Base-by-base conservation (phyloP, 176 grass and related monocot species). In the Triticum monococcum region DNA sequence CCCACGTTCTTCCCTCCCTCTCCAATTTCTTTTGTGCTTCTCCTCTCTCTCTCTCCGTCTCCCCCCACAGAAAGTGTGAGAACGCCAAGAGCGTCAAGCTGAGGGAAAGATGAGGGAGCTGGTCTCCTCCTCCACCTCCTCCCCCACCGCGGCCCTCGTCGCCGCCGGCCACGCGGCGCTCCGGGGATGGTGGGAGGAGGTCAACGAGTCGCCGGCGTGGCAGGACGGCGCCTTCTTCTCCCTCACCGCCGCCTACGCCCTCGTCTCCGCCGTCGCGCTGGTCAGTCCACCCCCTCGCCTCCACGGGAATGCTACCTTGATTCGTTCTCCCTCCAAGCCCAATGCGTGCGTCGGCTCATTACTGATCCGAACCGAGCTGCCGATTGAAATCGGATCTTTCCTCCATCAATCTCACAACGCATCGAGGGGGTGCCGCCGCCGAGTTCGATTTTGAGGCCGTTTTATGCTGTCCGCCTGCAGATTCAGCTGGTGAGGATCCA, bases 401-500 rank as follows among this genome's bases (percentile, higher is more conserved):
- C 26, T 9, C 13, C 17, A 0, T n/a, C 68, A 16, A 3, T 70
- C 32, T 5, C 9, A 2, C 22, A 2, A 23, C 37, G 46, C 68
- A n/a, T 45, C 70, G 14, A 25, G 68, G 37, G 9, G 64, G 32
- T 22, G 79, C 20, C 6, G 17, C 45, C 11, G 48, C 23, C 16
- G 33, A 77, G 2, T 5, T 68, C 20, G 85, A 65, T 89, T 79
- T 65, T 36, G 43, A 81, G 16, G 17, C 14, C 14, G 2, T 3
- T 11, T 31, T 25, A 0, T 80, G 11, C 48, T 37, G 1, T 70
- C 52, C 32, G 16, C 25, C 46, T 92, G 70, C 92, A 99, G 94
- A 86, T 99, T 89, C 97, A 99, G 86, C 77, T 99, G 56, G 80
- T 96, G 37, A 94, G 97, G 86, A 99, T 99, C 81, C 90, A 96